Base-by-base conservation (phyloP, 768 basidiomycete genomes). In the Lentinula sp. region DNA sequence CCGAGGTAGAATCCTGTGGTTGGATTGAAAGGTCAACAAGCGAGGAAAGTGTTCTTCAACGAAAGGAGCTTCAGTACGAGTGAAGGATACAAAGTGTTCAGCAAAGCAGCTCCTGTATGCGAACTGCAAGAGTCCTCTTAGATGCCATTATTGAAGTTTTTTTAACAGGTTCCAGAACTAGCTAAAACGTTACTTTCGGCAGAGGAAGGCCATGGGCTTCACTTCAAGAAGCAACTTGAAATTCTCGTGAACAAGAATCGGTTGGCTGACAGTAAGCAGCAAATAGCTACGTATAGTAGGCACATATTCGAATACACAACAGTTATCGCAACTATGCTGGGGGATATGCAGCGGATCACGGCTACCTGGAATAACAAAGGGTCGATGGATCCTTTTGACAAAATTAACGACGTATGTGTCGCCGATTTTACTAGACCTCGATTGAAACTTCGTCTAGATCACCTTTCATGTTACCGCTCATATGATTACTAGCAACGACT, bases 401-500 rank as follows among this genome's bases (percentile, higher is more conserved):
- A 71, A 10, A 65, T 76, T 9, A 71, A 74, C 61, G 69, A 74
- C 49, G 74, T 74, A 57, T 42, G 66, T 63, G 13, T 13, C 43
- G 18, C 20, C 50, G 12, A n/a, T 23, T 8, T 45, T 33, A 3
- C 6, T 33, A 8, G 10, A 3, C 13, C 41, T 6, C 9, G 36
- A 57, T 1, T 35, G 13, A 55, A 33, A 13, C 13, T 49, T 32
- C 48, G 48, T 8, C 36, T 37, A 76, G 74, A 67, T 74, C 41
- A 69, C 73, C 1, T 72, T 75, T 63, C 73, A 73, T 65, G 70
- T 76, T 70, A 76, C 73, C 0, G 66, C 74, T 13, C 66, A 75
- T 32, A 71, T 76, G 72, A 68, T 68, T 15, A 70, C 70, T 5
- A 77, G 75, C 57, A 59, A 63, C 10, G 75, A 76, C 43, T 67